A percentile compares a stretch with the other conserved stretches of the same genome.
These are phyloP conservation scores for Globisporangium cylindrosporum DNA, from an alignment of 352 stramenopile species.

Conservation along the genomic window DNA sequence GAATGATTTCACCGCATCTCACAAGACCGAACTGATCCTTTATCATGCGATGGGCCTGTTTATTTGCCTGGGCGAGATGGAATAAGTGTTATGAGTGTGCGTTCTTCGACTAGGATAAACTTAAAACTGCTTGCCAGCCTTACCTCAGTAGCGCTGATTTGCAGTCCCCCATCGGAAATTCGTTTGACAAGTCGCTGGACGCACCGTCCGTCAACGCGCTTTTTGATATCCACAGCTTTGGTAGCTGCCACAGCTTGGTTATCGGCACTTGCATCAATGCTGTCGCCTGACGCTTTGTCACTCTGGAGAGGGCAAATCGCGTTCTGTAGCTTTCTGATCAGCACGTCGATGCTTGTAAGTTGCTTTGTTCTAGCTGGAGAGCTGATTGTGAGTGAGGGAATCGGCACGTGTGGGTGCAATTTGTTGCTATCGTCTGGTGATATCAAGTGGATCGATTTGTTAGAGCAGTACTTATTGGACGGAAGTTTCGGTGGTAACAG, in stretches of 20 bases:
- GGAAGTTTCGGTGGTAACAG: not conserved
- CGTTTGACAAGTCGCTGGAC: conserved; percentile 36
- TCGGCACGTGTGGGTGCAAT: not conserved
- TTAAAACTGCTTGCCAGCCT: not conserved
- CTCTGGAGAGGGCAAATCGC: conserved; percentile 15
- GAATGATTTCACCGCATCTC: conserved; percentile 47
- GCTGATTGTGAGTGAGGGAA: not conserved
- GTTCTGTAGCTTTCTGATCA: conserved; percentile 34
- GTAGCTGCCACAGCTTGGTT: conserved; percentile 1
- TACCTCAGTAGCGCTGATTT: conserved; percentile 32
- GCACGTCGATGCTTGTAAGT: conserved; percentile 21
- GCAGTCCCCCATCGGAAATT: conserved; percentile 41
- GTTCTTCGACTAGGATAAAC: not conserved
- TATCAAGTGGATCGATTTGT: not conserved
- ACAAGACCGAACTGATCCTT: conserved; percentile 42
- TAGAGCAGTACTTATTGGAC: not conserved
- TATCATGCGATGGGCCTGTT: conserved; percentile 29
- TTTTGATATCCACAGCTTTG: conserved; percentile 29
- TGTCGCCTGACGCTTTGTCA: conserved; percentile 2
- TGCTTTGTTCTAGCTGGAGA: conserved; percentile 5
- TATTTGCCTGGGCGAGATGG: conserved; percentile 28
- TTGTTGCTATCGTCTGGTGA: conserved; percentile 8
- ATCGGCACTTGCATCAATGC: not conserved
- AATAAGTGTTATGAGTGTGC: not conserved
- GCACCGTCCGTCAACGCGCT: conserved; percentile 34